phyloP scores from a whole-genome alignment of 192 early-diverging fungal species.

The Coemansia nantahalensis region DNA sequence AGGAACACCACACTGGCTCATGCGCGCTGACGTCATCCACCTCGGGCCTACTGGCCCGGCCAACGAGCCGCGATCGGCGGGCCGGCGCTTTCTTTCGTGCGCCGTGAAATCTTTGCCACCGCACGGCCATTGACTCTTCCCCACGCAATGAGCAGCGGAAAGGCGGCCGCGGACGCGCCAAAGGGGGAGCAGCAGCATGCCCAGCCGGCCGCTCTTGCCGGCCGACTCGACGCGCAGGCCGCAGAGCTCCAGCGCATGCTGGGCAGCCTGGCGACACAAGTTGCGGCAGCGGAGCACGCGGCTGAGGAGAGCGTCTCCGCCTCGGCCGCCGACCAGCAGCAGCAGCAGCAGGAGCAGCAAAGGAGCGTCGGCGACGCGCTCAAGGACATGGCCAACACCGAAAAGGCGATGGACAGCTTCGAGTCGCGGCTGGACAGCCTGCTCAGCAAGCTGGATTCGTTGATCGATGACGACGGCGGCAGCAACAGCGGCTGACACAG shows the following conservation, averaged over 20 bases:
- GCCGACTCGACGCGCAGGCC: conserved; percentile 1
- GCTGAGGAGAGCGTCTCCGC: not conserved
- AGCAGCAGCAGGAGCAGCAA: not conserved
- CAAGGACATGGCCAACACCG: conserved; percentile 24
- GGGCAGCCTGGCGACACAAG: conserved; percentile 12
- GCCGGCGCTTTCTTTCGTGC: too few relatives aligned
- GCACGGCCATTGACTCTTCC: too few relatives aligned
- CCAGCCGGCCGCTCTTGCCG: not conserved
- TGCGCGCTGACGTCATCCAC: too few relatives aligned
- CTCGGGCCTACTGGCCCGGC: too few relatives aligned
- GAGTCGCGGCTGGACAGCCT: conserved; percentile 33
- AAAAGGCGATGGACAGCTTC: conserved; percentile 21
- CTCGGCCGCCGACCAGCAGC: not conserved
- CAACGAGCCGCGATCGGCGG: too few relatives aligned
- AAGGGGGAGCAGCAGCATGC: not conserved
- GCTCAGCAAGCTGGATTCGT: conserved; percentile 25
- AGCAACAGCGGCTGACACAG: too few relatives aligned
- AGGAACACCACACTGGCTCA: too few relatives aligned
- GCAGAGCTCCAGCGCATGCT: conserved; percentile 21
- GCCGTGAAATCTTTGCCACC: too few relatives aligned
- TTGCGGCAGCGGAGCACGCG: conserved; percentile 13
- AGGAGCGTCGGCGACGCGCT: conserved; percentile 23
- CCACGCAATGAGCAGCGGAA: too few relatives aligned
- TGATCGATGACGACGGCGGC: conserved; percentile 15
- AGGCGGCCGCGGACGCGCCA: too few relatives aligned